Base-by-base conservation (phyloP, 2,329 filamentous ascomycete genomes). In the Helotiales sp. region DNA sequence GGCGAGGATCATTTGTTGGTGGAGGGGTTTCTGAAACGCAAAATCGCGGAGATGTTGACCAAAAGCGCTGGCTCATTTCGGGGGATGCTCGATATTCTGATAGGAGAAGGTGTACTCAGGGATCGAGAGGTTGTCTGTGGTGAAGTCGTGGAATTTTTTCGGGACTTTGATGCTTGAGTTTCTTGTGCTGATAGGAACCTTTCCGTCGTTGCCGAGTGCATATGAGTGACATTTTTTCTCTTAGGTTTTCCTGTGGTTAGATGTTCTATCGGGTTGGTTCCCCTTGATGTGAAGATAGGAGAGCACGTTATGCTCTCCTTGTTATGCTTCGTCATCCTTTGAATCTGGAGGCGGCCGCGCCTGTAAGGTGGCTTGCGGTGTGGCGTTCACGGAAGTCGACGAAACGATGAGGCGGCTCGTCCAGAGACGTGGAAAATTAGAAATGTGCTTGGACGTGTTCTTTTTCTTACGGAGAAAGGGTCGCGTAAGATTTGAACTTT, bases 61-160 rank as follows among this genome's bases (percentile, higher is more conserved):
- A 40, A 34, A 63, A 45, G 6, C 15, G 61, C 20, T 3, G n/a
- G 34, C 54, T 64, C 59, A 67, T 67, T 58, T 67, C 65, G 54
- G 65, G 49, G 65, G 28, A 45, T 49, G 28, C 13, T 43, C 43
- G 26, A 47, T 24, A 20, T 43, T 22, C 17, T 52, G 45, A 55
- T 54, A 24, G 28, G 24, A 22, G 37, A 17, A 32, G 28, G 54
- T 30, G 34, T 43, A 59, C n/a, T n/a, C 8, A 45, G 15, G 45
- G 61, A 61, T 57, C 37, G 40, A 11, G 55, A 61, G 47, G 61
- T 15, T n/a, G 61, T 63, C 60, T 60, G 64, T 67, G 60, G 57
- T 20, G 26, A 4, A 10, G 47, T 61, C 49, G 59, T 63, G 65
- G 32, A 64, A 60, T 63, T 60, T 63, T 60, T 55, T 61, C 49